A percentile compares a stretch with the other conserved stretches of the same genome.
phyloP scores from a whole-genome alignment of 441 rosid genomes.

The Manihot esculenta region DNA sequence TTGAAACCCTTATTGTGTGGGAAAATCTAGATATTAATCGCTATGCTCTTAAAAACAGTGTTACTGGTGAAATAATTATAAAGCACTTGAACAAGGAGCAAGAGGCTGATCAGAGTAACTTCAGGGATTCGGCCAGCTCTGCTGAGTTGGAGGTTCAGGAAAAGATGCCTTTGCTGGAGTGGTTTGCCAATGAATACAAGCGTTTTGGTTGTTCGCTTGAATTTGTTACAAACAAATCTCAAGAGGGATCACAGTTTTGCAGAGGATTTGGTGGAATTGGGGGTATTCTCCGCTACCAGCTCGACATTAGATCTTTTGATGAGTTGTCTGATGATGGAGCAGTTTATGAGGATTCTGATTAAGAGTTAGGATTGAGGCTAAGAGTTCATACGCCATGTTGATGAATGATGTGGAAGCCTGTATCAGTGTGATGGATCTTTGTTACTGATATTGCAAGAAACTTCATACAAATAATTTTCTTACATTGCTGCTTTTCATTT shows the following conservation, averaged over 20 bases:
- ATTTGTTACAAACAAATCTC: conserved; percentile 82
- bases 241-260: conserved; percentile 86
- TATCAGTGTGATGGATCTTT: conserved; percentile 17
- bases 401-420: conserved; percentile 4
- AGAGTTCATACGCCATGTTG: conserved; percentile 24
- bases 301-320: conserved; percentile 71
- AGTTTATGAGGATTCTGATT: conserved; percentile 61
- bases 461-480: conserved; percentile 10
- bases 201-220: conserved; percentile 79
- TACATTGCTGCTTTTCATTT: conserved; percentile 5
- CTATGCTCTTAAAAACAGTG: conserved; percentile 53
- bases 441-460: conserved; percentile 10
- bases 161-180: conserved; percentile 68
- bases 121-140: conserved; percentile 41
- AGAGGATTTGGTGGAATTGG: conserved; percentile 92
- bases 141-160: conserved; percentile 70
- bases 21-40: conserved; percentile 77
- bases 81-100: conserved; percentile 76
- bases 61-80: conserved; percentile 49
- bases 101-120: conserved; percentile 55
- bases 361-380: no score
- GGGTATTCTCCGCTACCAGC: conserved; percentile 80
- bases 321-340: conserved; percentile 64
- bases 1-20: conserved; percentile 80
- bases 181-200: conserved; percentile 85